These are phyloP conservation scores for Pseudopediastrum boryanum DNA, from an alignment of 139 green algal genomes.

Conservation along the genomic window DNA sequence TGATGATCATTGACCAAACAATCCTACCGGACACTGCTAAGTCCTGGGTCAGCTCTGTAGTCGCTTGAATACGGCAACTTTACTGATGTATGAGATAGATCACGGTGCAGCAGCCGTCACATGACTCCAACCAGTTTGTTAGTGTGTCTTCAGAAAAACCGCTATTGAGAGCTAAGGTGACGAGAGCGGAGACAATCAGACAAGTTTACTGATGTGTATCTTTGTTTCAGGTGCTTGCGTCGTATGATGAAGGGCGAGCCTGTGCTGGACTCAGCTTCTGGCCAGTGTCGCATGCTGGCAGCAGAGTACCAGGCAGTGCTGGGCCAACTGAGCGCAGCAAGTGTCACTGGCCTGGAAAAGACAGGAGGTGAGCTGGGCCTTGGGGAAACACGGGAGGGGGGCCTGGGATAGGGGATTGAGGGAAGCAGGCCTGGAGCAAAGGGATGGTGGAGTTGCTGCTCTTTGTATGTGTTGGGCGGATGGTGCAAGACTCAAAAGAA, in stretches of 20 bases:
- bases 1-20: not conserved
- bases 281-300: constrained; percentile 41
- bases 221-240: constrained; percentile 25
- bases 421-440: not conserved
- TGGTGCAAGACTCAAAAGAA: not conserved
- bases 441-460: not conserved
- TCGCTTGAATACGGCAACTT: too few species aligned
- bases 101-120: too few species aligned
- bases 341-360: not conserved
- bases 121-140: too few species aligned
- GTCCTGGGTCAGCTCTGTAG: not conserved
- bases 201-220: not conserved
- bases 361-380: not conserved
- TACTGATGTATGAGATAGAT: too few species aligned
- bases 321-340: constrained; percentile 26
- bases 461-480: not conserved
- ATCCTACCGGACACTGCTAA: not conserved
- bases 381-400: not conserved
- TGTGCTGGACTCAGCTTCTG: constrained; percentile 41
- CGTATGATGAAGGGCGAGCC: constrained; percentile 30
- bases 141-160: too few species aligned
- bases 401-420: not conserved
- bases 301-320: constrained; percentile 46
- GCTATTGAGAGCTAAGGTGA: too few species aligned
- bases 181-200: too few species aligned